A percentile compares a stretch with the other conserved stretches of the same genome.
These are phyloP conservation scores for Xylariales sp. DNA, from an alignment of 2,329 filamentous ascomycete genomes.

Conservation along the genomic window DNA sequence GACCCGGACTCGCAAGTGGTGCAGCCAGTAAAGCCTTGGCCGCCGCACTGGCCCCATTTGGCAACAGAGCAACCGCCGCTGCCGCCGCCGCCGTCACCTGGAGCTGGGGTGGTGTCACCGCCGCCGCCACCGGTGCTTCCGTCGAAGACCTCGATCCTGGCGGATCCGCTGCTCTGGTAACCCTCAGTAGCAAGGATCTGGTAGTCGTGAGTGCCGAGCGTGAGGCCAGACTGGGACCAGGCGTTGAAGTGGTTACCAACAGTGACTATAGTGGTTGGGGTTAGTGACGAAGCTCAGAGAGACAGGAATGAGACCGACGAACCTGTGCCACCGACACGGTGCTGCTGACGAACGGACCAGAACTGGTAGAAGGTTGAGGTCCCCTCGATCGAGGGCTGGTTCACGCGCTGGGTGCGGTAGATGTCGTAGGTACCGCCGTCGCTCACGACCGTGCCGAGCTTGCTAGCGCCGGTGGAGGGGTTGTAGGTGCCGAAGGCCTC, in stretches of 20 bases:
- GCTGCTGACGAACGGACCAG: slow-evolving; percentile 60
- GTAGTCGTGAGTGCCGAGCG: slow-evolving; percentile 48
- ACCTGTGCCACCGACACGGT: slow-evolving; percentile 48
- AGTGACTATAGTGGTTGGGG: slow-evolving; percentile 39
- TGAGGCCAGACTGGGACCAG: slow-evolving; percentile 46
- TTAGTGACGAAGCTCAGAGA: slow-evolving; percentile 24
- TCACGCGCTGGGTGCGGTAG: slow-evolving; percentile 51
- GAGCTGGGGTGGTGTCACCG: neutral
- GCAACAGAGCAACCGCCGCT: slow-evolving; percentile 27
- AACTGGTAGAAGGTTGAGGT: slow-evolving; percentile 62
- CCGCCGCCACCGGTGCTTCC: slow-evolving; percentile 2
- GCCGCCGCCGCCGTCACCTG: neutral
- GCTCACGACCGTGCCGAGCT: slow-evolving; percentile 47
- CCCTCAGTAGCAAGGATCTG: slow-evolving; percentile 51
- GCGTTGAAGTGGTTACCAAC: slow-evolving; percentile 50
- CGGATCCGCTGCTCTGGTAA: slow-evolving; percentile 49
- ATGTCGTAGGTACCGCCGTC: slow-evolving; percentile 54
- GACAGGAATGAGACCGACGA: no score
- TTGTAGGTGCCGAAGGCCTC: slow-evolving; percentile 53
- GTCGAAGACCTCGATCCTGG: slow-evolving; percentile 33
- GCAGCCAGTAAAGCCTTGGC: slow-evolving; percentile 31
- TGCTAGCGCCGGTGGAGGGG: slow-evolving; percentile 47
- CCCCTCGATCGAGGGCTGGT: slow-evolving; percentile 58
- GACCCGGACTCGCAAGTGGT: slow-evolving; percentile 30
- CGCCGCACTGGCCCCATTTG: slow-evolving; percentile 35